A percentile compares a stretch with the other conserved stretches of the same genome.
phyloP scores from a whole-genome alignment of 2,329 filamentous ascomycete genomes.

The Fusarium sp. region DNA sequence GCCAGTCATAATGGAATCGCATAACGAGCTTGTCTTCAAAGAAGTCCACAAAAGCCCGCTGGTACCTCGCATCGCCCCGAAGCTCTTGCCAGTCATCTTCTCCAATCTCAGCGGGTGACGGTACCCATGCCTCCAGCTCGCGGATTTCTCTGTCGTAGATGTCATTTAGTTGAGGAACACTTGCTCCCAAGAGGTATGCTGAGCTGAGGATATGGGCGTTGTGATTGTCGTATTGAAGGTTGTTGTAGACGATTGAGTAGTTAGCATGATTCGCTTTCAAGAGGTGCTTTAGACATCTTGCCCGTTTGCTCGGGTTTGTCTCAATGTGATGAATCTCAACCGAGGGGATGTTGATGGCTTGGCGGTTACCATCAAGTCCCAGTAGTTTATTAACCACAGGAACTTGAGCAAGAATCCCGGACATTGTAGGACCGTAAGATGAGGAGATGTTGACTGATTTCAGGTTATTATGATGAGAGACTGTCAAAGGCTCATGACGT shows the following conservation, averaged over 20 bases:
- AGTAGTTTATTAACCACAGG: conserved; percentile 44
- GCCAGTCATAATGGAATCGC: conserved; percentile 84
- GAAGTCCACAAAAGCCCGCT: conserved; percentile 92
- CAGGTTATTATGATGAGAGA: conserved; percentile 23
- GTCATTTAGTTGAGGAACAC: conserved; percentile 75
- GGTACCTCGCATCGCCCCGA: conserved; percentile 81
- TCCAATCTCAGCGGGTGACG: conserved; percentile 85
- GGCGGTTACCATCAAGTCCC: conserved; percentile 37
- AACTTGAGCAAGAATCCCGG: conserved; percentile 49
- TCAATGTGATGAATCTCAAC: conserved; percentile 84
- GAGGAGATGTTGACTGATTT: neutral
- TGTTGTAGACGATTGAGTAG: conserved; percentile 82
- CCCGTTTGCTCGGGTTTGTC: conserved; percentile 78
- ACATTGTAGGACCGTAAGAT: conserved; percentile 40
- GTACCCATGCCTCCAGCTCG: conserved; percentile 79
- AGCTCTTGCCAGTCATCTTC: conserved; percentile 88
- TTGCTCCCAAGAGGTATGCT: conserved; percentile 85
- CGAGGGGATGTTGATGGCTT: conserved; percentile 67
- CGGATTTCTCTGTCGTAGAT: conserved; percentile 83
- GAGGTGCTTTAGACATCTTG: conserved; percentile 87
- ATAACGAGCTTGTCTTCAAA: conserved; percentile 90
- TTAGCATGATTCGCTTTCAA: conserved; percentile 93
- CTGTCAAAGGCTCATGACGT: conserved; percentile 36
- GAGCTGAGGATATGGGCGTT: conserved; percentile 83
- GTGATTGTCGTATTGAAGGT: conserved; percentile 83